Base-by-base conservation (phyloP, 352 stramenopile genomes). In the Pythium pyrilobum region DNA sequence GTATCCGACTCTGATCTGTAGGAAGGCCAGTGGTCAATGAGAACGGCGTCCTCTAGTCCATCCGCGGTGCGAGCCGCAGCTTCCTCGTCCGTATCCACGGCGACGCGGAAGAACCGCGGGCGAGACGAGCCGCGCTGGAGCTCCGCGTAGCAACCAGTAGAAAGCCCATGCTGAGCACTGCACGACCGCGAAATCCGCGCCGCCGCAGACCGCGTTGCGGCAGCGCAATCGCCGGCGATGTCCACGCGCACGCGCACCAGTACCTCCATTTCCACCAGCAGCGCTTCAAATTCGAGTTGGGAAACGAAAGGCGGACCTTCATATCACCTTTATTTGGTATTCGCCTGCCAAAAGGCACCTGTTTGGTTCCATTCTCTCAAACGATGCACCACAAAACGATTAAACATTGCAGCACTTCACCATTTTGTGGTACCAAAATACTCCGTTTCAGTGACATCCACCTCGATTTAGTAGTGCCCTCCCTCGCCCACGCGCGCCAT, bases 11-110 rank as follows among this genome's bases (percentile, higher is more conserved):
- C 39, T 6, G 29, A 20, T 13, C 16, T 52, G 29, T 40, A 60
- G 7, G 27, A 39, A 16, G 72, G 63, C 77, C 74, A 89, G 28
- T 86, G 56, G 44, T 88, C 75, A 47, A 87, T 63, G 8, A 42
- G 34, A 15, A 89, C 32, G 12, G 39, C 53, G 29, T 52, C 31
- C 13, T 13, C 23, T 7, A 43, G 20, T 24, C 51, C 43, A 16
- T 27, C 15, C 9, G 18, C 28, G 10, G 13, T 59, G 9, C 39
- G 38, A n/a, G 12, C 42, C 0, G 18, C 13, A 5, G 50, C 42
- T 46, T 52, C 39, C 38, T 54, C 46, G 37, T 55, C 39, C 1
- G 64, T 55, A 41, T 78, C 74, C 8, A 84, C 64, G 43, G 66
- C 60, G 42, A 89, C 34, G 5, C 66, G 71, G 54, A 83, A 87